phyloP scores from a whole-genome alignment of 2,329 filamentous ascomycete species.

The Nothopassalora personata region DNA sequence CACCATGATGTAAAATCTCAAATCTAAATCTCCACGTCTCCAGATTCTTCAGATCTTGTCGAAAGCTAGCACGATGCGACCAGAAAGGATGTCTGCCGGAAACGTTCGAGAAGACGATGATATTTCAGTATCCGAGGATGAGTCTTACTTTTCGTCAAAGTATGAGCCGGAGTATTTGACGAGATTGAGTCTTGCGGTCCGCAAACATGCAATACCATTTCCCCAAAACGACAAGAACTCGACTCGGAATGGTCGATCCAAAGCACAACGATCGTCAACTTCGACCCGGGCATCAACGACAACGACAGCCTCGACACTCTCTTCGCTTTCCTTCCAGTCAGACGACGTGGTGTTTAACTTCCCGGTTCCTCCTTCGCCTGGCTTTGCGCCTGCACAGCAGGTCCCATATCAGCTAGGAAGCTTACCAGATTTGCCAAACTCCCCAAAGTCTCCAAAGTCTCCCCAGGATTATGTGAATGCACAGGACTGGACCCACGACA shows the following conservation, averaged over 20 bases:
- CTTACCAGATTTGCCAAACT: neutral
- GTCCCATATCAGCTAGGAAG: neutral
- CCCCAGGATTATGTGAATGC: neutral
- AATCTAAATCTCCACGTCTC: neutral
- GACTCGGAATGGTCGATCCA: neutral
- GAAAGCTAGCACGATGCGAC: neutral
- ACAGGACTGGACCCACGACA: neutral
- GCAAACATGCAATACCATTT: neutral
- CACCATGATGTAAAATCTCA: neutral
- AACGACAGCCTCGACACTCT: neutral
- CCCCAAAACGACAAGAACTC: neutral
- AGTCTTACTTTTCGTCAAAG: slow-evolving; percentile 3
- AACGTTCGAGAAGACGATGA: neutral
- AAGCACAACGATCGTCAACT: neutral
- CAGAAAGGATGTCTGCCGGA: neutral
- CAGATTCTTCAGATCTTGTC: neutral
- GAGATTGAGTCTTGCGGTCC: neutral
- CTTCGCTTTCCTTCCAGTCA: neutral
- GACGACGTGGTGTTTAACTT: neutral
- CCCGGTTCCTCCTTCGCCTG: neutral
- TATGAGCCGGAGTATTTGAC: slow-evolving; percentile 2
- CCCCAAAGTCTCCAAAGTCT: neutral
- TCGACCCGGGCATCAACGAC: neutral
- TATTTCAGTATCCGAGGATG: neutral
- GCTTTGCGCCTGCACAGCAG: neutral